A percentile compares a stretch with the other conserved stretches of the same genome.
phyloP scores from a whole-genome alignment of 2,329 filamentous ascomycete genomes.

The Didymella glomerata region DNA sequence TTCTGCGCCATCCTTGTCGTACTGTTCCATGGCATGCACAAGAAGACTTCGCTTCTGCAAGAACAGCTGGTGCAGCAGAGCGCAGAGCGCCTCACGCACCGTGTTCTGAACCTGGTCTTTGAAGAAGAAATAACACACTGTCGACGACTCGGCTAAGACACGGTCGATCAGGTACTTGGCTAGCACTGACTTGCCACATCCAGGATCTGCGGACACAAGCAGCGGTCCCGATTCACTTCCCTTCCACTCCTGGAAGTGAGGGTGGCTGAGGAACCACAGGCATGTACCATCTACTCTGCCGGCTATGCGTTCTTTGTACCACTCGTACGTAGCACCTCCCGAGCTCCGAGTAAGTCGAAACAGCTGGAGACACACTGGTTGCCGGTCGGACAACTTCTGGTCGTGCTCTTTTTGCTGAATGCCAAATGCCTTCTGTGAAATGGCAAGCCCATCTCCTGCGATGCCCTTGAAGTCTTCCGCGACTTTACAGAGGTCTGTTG shows the following conservation, averaged over 20 bases:
- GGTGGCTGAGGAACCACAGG: slow-evolving; percentile 30
- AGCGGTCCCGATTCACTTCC: slow-evolving; percentile 28
- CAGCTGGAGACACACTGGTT: slow-evolving; percentile 25
- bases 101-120: slow-evolving; percentile 31
- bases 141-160: slow-evolving; percentile 22
- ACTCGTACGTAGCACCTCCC: slow-evolving; percentile 30
- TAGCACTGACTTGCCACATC: slow-evolving; percentile 34
- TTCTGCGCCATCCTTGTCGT: neutral
- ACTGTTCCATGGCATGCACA: slow-evolving; percentile 23
- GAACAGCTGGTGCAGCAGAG: slow-evolving; percentile 33
- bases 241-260: slow-evolving; percentile 28
- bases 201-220: slow-evolving; percentile 34
- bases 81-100: slow-evolving; percentile 30
- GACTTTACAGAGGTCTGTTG: too few species aligned
- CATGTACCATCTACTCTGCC: slow-evolving; percentile 31
- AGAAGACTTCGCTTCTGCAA: slow-evolving; percentile 28
- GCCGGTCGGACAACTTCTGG: neutral
- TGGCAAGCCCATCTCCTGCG: too few species aligned
- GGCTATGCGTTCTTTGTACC: slow-evolving; percentile 30
- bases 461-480: too few species aligned
- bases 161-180: slow-evolving; percentile 31
- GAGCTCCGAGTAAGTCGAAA: slow-evolving; percentile 30
- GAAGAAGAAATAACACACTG: slow-evolving; percentile 37
- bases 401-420: neutral
- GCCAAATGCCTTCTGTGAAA: too few species aligned